Evolutionary conservation across 1,284 basidiomycete species (phyloP), one percentile per base, ranked within the genome.

Genomic region (Blastosporella zonata): DNA sequence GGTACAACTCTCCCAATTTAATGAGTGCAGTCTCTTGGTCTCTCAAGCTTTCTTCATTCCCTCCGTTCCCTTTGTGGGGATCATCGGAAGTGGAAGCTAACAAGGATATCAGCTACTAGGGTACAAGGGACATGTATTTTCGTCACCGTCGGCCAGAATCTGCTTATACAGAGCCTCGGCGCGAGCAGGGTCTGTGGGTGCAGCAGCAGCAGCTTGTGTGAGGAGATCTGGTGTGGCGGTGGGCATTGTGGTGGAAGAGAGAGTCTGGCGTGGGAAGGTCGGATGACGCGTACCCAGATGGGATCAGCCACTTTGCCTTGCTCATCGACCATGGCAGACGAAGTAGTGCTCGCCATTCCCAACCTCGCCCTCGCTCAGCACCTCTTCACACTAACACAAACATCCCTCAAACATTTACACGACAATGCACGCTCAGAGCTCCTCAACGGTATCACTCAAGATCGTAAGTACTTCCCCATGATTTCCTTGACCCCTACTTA

Each of bases 21-120:
- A 94, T 73, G 40, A 98, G 74, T 2, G 95, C 93, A 0, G 76
- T 72, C 66, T 97, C 95, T 67, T 97, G 93, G 61, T 93, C 84
- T 42, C 87, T 72, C 6, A 94, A 72, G 20, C 71, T 75, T 48
- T 80, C 77, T 17, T 89, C 81, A 55, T 69, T 65, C 47, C 79
- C 74, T 15, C 60, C 59, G 8, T 49, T 68, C 48, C 10, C n/a
- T 34, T 36, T 22, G 17, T 45, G 45, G 15, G 13, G 13, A 9
- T 7, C 29, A n/a, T n/a, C n/a, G n/a, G n/a, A n/a, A n/a, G n/a
- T n/a, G n/a, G n/a, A n/a, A n/a, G n/a, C n/a, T n/a, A n/a, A n/a
- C n/a, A n/a, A n/a, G n/a, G n/a, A n/a, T n/a, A n/a, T n/a, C n/a
- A n/a, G n/a, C n/a, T n/a, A n/a, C n/a, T n/a, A n/a, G 29, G 29